phyloP scores from a whole-genome alignment of 1,284 basidiomycete species.

The Volvariella volvacea region DNA sequence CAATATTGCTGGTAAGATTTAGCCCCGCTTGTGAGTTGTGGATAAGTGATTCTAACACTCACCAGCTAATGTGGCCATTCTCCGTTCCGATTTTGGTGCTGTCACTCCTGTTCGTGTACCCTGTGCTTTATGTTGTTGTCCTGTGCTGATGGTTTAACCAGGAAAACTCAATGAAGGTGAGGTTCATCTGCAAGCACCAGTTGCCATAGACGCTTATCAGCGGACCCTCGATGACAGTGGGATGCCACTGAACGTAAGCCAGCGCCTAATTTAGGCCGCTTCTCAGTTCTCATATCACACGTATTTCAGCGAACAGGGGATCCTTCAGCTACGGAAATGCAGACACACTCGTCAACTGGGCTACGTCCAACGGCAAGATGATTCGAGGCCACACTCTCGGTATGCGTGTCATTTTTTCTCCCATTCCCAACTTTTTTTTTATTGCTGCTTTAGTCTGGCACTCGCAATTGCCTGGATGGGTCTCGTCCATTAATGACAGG shows the following conservation, averaged over 20 bases:
- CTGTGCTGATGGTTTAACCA: no score
- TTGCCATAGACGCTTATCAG: no score
- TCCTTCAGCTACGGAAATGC: slow-evolving; percentile 16
- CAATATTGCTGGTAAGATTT: no score
- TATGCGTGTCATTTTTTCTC: slow-evolving; percentile 3
- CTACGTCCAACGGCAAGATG: slow-evolving; percentile 19
- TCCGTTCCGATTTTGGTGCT: no score
- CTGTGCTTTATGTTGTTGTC: no score
- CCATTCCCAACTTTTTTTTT: background rate
- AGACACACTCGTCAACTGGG: slow-evolving; percentile 23
- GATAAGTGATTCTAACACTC: no score
- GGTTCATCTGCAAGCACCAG: no score
- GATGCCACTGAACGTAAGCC: slow-evolving; percentile 18
- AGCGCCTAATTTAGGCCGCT: background rate
- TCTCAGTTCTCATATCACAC: background rate
- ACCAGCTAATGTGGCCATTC: no score
- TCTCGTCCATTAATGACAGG: slow-evolving; percentile 15
- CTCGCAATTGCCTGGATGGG: slow-evolving; percentile 20
- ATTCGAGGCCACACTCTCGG: slow-evolving; percentile 23
- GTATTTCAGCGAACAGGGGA: slow-evolving; percentile 11
- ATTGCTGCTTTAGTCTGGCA: slow-evolving; percentile 19
- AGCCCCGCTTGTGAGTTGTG: no score
- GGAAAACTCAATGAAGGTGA: no score
- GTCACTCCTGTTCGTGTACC: no score
- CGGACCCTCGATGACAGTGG: slow-evolving; percentile 14